Percentiles rank a stretch among this genome's conserved stretches.
phyloP scores from a whole-genome alignment of 768 basidiomycete genomes.

The Macrolepiota fuliginosa region DNA sequence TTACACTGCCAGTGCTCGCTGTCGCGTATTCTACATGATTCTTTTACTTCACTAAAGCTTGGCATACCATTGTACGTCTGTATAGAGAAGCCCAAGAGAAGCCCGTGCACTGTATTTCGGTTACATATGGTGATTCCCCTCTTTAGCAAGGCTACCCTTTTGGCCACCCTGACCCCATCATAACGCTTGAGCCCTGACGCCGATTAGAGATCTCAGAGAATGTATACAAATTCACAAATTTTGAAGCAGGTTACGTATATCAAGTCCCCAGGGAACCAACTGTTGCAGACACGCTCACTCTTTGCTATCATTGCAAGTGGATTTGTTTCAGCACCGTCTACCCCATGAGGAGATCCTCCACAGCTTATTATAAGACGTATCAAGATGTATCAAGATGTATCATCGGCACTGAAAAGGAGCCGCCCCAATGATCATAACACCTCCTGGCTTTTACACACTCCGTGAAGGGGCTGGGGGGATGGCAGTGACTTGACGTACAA shows the following conservation, averaged over 20 bases:
- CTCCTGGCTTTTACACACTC: not conserved
- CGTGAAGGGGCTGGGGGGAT: not conserved
- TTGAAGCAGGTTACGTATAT: not conserved
- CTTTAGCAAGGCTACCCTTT: not conserved
- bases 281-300: not conserved
- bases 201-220: not conserved
- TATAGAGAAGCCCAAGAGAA: no score
- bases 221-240: not conserved
- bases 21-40: not conserved
- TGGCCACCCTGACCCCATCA: not conserved
- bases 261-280: not conserved
- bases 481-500: not conserved
- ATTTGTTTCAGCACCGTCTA: not conserved
- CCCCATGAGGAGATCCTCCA: not conserved
- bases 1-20: not conserved
- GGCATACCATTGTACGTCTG: not conserved
- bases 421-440: not conserved
- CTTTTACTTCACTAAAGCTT: not conserved
- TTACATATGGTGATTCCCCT: not conserved
- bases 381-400: no score
- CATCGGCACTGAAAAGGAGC: not conserved
- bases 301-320: not conserved
- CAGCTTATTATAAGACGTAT: not conserved
- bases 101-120: not conserved
- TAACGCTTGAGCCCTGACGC: not conserved